Evolutionary conservation across 1,284 basidiomycete genomes (phyloP).

Genomic region (Vanrija humicola): DNA sequence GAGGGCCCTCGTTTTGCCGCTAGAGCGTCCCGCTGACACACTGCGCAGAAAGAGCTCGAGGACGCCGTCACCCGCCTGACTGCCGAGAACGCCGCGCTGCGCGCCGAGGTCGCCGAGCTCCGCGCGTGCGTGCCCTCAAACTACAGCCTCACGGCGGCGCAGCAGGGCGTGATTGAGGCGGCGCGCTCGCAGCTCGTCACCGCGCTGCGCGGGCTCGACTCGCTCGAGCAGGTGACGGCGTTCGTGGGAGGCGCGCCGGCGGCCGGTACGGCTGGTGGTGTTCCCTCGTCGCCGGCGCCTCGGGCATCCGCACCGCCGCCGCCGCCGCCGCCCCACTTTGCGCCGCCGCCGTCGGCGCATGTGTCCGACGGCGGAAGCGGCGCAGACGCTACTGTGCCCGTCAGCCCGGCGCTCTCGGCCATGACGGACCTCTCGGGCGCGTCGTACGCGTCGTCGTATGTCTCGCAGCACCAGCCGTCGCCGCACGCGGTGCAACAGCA

Average conservation of each 20-base stretch:
- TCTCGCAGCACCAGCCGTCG: too few relatives aligned
- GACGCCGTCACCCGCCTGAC: not conserved
- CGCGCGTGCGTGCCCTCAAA: not conserved
- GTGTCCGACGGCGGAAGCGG: not conserved
- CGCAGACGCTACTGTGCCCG: not conserved
- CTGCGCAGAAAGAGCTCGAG: not conserved
- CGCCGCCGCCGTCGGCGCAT: not conserved
- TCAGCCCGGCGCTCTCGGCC: not conserved
- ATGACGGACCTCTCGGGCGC: not conserved
- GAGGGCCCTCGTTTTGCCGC: too few relatives aligned
- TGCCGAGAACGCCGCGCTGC: not conserved
- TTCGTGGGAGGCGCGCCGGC: too few relatives aligned
- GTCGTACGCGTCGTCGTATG: too few relatives aligned
- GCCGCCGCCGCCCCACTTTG: not conserved
- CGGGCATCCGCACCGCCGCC: not conserved
- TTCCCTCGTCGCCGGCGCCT: too few relatives aligned
- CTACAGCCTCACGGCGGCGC: not conserved
- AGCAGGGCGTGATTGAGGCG: not conserved
- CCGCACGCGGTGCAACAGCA: not conserved
- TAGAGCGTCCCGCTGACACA: not conserved
- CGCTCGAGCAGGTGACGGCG: not conserved
- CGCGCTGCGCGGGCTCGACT: not conserved
- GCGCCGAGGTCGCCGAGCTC: constrained; percentile 2
- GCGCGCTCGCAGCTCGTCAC: not conserved
- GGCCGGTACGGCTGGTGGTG: not conserved